Conservation (phyloP, 2,329 filamentous ascomycete species). For the Escovopsis sp. region DNA sequence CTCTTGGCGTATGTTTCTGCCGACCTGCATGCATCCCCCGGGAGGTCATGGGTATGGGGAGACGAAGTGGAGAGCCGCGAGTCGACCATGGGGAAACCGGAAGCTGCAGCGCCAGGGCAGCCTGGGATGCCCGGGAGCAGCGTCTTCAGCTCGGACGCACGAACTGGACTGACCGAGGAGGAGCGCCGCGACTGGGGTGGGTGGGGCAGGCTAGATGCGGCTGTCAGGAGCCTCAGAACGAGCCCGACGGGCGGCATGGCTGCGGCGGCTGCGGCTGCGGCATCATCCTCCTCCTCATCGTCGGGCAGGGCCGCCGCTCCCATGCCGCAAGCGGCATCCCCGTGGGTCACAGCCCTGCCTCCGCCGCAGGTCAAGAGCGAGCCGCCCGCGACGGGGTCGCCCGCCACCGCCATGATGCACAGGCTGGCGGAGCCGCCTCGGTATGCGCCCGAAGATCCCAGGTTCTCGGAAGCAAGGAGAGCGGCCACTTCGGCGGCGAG, state of each 20-base stretch:
- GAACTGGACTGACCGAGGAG: slow-evolving; percentile 38
- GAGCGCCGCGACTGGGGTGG: slow-evolving; percentile 60
- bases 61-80: slow-evolving; percentile 38
- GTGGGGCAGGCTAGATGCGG: slow-evolving; percentile 58
- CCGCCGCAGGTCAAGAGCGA: slow-evolving; percentile 23
- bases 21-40: slow-evolving; percentile 68
- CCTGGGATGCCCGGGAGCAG: slow-evolving; percentile 19
- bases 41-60: slow-evolving; percentile 72
- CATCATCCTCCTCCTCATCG: slow-evolving; percentile 8
- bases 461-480: slow-evolving; percentile 12
- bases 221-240: slow-evolving; percentile 17
- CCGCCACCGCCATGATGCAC: slow-evolving; percentile 11
- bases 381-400: slow-evolving; percentile 10
- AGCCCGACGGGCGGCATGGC: slow-evolving; percentile 9
- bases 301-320: background rate
- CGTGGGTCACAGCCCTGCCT: slow-evolving; percentile 15
- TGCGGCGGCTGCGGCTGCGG: slow-evolving; percentile 15
- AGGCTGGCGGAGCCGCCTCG: slow-evolving; percentile 17
- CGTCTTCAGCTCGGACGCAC: slow-evolving; percentile 30
- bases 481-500: slow-evolving; percentile 14
- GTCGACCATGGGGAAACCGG: slow-evolving; percentile 10
- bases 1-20: slow-evolving; percentile 74
- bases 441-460: slow-evolving; percentile 14
- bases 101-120: slow-evolving; percentile 6
- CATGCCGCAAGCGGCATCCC: background rate